Evolutionary conservation across 352 stramenopile genomes (phyloP), one percentile per base, ranked within the genome.

Genomic region (Pilasporangium apinafurcum): DNA sequence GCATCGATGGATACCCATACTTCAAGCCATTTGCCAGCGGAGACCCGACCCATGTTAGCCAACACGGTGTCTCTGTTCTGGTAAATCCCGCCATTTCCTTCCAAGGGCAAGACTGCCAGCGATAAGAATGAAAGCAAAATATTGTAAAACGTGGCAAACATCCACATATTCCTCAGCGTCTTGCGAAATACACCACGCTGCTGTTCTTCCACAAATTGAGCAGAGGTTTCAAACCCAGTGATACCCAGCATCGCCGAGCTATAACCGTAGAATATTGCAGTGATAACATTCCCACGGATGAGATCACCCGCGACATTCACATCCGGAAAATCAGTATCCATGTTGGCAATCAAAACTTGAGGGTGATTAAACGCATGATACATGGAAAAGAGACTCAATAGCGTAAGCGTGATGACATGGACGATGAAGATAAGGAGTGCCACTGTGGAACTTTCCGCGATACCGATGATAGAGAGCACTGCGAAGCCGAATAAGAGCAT

Each of bases 131-230:
- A 88, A 13, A 97, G 57, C 35, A 86, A 48, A 20, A 92, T 63
- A 45, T 97, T 97, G 64, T 93, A 95, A 24, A 95, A 53, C 2
- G 80, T 80, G 8, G 90, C 86, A 32, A 84, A 81, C 4, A 65
- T 18, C 84, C 84, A 95, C 85, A 96, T 95, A 51, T 92, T 92
- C 17, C 68, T 47, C 45, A 86, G 50, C 8, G 73, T 84, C 48
- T 82, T 77, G 31, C 70, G 57, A 48, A 96, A 96, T 7, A 96
- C 83, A 2, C 84, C 82, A 4, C 72, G 65, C 22, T 68, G 65
- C 57, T 96, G 85, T 62, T 95, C 78, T 54, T 97, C 85, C 10
- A 97, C 81, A 65, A 96, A 96, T 52, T 96, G 85, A 5, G 83
- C 82, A 36, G 75, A 90, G 0, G 79, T 95, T 63, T 97, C 88